Evolutionary conservation across 2,329 filamentous ascomycete genomes (phyloP), one percentile per base, ranked within the genome.

Genomic region (Trichophyton simii): DNA sequence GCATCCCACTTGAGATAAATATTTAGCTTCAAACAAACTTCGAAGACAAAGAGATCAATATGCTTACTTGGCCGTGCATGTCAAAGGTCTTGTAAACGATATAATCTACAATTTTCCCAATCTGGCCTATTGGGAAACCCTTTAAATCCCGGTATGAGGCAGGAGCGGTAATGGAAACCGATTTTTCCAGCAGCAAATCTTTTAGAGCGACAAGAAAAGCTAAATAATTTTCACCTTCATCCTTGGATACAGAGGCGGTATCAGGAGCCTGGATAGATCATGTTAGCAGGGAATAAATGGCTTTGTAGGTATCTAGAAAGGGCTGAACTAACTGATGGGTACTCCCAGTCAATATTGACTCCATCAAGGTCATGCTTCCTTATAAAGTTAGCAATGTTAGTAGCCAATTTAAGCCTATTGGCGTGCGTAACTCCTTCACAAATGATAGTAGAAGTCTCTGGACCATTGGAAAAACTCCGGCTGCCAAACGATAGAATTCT

Each of bases 321-420:
- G 42, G n/a, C 2, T 46, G 3, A 8, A 22, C 46, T 50, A 3
- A 65, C 64, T 2, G 72, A 74, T 2, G 74, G 75, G 59, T 77
- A 65, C 61, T 72, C 76, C 64, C 68, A 72, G 48, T 76, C 75
- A 61, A 73, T 60, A 59, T 73, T 70, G 41, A 73, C 66, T 1
- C 77, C 77, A 58, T 78, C 76, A 0, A 79, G 64, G 3, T 68
- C 66, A 48, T 77, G 44, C 50, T 77, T 36, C 34, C 73, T 67
- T 59, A 79, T 22, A 65, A 82, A 74, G 38, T 74, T 60, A 63
- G 73, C 64, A 57, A 75, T 59, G 66, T 74, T 73, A 73, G 46
- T 73, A 34, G 71, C 65, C 42, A 79, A 72, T 28, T 44, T 73
- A 3, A 69, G 64, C 0, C 75, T 70, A 62, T 81, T 79, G 1